phyloP scores from a whole-genome alignment of 2,329 filamentous ascomycete genomes.

The Colletotrichum navitas region DNA sequence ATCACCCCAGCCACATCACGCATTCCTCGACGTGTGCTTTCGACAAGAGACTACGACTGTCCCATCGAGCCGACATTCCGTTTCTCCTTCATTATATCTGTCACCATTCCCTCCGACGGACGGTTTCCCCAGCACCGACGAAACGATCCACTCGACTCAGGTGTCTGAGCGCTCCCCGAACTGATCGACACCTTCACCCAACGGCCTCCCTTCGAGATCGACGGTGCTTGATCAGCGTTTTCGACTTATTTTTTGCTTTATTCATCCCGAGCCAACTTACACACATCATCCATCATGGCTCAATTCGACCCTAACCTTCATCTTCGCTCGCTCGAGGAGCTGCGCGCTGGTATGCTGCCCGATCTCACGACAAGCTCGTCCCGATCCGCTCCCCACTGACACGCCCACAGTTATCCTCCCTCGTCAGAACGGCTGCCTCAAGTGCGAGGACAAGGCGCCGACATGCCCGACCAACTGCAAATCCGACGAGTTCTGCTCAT shows the following conservation, averaged over 20 bases:
- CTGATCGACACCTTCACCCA: slow-evolving; percentile 32
- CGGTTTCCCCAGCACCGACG: slow-evolving; percentile 11
- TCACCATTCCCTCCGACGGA: slow-evolving; percentile 11
- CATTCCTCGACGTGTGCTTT: slow-evolving; percentile 31
- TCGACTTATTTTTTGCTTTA: slow-evolving; percentile 8
- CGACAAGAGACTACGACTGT: slow-evolving; percentile 17
- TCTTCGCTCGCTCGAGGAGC: slow-evolving; percentile 41
- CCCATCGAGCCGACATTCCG: slow-evolving; percentile 19
- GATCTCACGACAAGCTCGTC: neutral
- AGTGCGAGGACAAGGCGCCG: slow-evolving; percentile 57
- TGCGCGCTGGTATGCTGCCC: slow-evolving; percentile 36
- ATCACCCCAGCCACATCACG: slow-evolving; percentile 5
- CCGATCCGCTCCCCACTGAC: slow-evolving; percentile 10
- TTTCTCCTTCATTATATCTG: slow-evolving; percentile 20
- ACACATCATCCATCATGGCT: slow-evolving; percentile 25
- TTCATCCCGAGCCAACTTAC: slow-evolving; percentile 3
- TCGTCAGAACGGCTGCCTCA: slow-evolving; percentile 59
- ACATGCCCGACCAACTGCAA: slow-evolving; percentile 60
- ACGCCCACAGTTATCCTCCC: slow-evolving; percentile 49
- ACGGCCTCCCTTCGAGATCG: slow-evolving; percentile 36
- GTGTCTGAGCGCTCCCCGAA: slow-evolving; percentile 29
- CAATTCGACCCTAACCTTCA: slow-evolving; percentile 41
- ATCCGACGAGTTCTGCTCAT: slow-evolving; percentile 58
- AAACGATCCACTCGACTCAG: slow-evolving; percentile 13
- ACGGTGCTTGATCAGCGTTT: slow-evolving; percentile 28